Percentiles rank a stretch among this genome's conserved stretches.
Evolutionary conservation across 1,284 basidiomycete species (phyloP).

Genomic region (Ustilago tritici): DNA sequence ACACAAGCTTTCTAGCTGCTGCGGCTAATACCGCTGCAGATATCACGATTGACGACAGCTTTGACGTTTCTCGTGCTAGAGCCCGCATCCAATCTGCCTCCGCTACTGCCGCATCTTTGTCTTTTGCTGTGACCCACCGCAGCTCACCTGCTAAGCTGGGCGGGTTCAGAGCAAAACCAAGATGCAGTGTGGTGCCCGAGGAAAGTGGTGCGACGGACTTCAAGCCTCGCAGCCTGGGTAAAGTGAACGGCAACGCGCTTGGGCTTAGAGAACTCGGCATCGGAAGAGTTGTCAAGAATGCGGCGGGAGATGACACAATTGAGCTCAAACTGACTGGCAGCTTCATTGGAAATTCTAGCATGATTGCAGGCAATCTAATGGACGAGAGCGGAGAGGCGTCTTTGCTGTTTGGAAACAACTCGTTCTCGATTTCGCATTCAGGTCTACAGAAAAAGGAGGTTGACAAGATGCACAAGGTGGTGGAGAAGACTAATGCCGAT

Average conservation of each 20-base stretch:
- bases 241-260: constrained; percentile 8
- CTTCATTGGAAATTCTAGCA: constrained; percentile 35
- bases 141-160: constrained; percentile 34
- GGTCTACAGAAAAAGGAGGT: neutral
- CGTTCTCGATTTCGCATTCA: constrained; percentile 24
- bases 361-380: constrained; percentile 38
- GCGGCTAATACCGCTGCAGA: constrained; percentile 37
- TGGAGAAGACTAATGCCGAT: neutral
- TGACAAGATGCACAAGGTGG: neutral
- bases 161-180: constrained; percentile 20
- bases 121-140: neutral
- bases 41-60: constrained; percentile 48
- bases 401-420: constrained; percentile 36
- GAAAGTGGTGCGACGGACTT: constrained; percentile 17
- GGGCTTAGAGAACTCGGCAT: constrained; percentile 27
- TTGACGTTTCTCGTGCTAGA: constrained; percentile 41
- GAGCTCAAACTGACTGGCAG: constrained; percentile 45
- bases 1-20: constrained; percentile 38
- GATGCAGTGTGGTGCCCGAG: constrained; percentile 42
- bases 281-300: constrained; percentile 40
- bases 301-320: constrained; percentile 43
- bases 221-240: constrained; percentile 18
- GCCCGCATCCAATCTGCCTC: constrained; percentile 21
- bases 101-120: neutral
- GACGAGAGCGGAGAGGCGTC: constrained; percentile 42